Conservation (phyloP, 1,139 yeast genomes). For the Blastobotrys illinoisensis region DNA sequence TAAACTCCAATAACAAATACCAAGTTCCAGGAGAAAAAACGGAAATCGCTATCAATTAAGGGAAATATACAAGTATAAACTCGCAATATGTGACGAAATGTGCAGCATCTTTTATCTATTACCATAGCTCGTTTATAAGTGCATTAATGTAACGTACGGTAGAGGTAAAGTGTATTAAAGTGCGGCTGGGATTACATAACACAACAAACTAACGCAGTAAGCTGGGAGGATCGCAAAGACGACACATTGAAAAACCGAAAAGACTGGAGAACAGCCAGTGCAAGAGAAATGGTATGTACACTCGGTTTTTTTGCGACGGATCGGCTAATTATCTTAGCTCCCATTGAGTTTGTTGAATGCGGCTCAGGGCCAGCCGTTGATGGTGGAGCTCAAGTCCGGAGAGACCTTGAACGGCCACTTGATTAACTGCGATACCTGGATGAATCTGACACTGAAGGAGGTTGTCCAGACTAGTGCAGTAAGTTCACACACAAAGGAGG, state of each 20-base stretch:
- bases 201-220: background rate
- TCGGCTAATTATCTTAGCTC: constrained; percentile 39
- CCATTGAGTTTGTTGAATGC: constrained; percentile 88
- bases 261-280: background rate
- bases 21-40: too few species aligned
- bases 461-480: constrained; percentile 66
- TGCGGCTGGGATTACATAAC: background rate
- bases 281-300: background rate
- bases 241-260: background rate
- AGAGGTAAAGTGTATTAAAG: too few species aligned
- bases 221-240: background rate
- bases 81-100: too few species aligned
- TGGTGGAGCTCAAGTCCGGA: constrained; percentile 89
- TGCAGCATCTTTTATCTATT: too few species aligned
- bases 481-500: too few species aligned
- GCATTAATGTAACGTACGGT: too few species aligned
- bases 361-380: constrained; percentile 81
- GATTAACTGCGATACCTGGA: constrained; percentile 88
- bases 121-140: too few species aligned
- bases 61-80: too few species aligned
- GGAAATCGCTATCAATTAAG: too few species aligned
- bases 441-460: constrained; percentile 81
- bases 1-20: too few species aligned
- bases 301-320: background rate
- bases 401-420: constrained; percentile 84